Evolutionary conservation across 139 green algal species (phyloP), one percentile per base, ranked within the genome.

Genomic region (Picochlorum sp.): DNA sequence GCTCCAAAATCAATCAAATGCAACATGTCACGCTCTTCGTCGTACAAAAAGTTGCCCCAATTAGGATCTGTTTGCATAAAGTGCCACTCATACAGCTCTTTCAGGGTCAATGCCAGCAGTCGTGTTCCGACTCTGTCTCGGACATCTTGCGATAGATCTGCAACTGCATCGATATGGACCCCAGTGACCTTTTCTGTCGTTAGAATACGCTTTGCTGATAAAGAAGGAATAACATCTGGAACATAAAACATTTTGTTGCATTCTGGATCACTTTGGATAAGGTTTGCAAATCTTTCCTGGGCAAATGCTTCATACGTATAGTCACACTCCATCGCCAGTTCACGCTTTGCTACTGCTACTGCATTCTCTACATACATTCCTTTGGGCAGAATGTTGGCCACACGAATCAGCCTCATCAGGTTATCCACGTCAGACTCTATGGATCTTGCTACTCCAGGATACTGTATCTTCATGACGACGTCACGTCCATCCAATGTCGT

Each of bases 61-160:
- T 97, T 97, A 50, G 89, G 89, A 63, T 96, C 91, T 8, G 91
- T 97, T 80, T 95, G 86, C 87, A 96, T 96, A 75, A 90, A 96
- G 25, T 75, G 74, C 83, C 91, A 95, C 26, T 81, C 68, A 63
- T 94, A 97, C 30, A 97, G 81, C 81, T 96, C 89, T 43, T 58
- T 61, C 30, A 97, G 80, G 7, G 89, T 96, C 5, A 96, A 71
- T 20, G 57, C 35, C 61, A 97, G 81, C 67, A 97, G 79, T 44
- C 72, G 62, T 3, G 63, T 72, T 53, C 81, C 90, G n/a, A 96
- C 77, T 2, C 51, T 18, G 55, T 94, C 81, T 22, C 89, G 74
- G 39, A 86, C 73, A 2, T 63, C 64, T 68, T 93, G 83, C 72
- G 91, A 70, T 0, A n/a, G n/a, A 35, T 68, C 44, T 6, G 70